Evolutionary conservation across 306 rosid genomes (phyloP).

Genomic region (Ziziphus jujuba): DNA sequence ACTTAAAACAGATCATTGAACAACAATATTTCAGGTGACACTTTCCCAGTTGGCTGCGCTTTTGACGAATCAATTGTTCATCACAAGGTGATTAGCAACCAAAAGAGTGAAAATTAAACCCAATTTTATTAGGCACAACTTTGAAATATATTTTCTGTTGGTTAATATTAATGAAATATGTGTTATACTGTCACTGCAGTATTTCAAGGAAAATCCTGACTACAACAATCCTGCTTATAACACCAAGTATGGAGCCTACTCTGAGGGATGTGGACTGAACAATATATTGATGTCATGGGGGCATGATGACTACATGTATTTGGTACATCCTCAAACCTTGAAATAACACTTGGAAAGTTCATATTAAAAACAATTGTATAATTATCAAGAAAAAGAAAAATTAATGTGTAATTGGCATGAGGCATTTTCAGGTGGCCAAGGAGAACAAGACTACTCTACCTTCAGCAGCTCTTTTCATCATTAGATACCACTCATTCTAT

Average conservation of each 20-base stretch:
- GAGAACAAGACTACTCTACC: conserved; percentile 70
- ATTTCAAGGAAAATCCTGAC: conserved; percentile 66
- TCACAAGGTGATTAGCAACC: conserved; percentile 48
- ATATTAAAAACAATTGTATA: background rate
- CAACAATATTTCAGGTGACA: conserved; percentile 55
- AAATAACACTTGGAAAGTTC: background rate
- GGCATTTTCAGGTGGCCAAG: conserved; percentile 60
- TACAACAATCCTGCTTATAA: conserved; percentile 48
- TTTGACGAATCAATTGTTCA: conserved; percentile 72
- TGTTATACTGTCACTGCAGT: conserved; percentile 31
- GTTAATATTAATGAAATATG: background rate
- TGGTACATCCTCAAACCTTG: conserved; percentile 38
- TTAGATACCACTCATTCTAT: conserved; percentile 90
- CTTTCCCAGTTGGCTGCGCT: conserved; percentile 80
- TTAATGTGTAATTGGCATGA: background rate
- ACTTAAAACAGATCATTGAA: background rate
- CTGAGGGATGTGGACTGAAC: conserved; percentile 67
- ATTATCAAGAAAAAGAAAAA: background rate
- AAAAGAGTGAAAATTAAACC: background rate
- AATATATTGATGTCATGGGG: conserved; percentile 93
- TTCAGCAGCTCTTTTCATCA: conserved; percentile 70
- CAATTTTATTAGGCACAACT: background rate
- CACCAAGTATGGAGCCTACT: conserved; percentile 66
- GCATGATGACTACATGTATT: conserved; percentile 87
- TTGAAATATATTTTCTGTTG: background rate